Evolutionary conservation across 306 rosid species (phyloP), one percentile per base, ranked within the genome.

Genomic region (Quercus engelmannii): DNA sequence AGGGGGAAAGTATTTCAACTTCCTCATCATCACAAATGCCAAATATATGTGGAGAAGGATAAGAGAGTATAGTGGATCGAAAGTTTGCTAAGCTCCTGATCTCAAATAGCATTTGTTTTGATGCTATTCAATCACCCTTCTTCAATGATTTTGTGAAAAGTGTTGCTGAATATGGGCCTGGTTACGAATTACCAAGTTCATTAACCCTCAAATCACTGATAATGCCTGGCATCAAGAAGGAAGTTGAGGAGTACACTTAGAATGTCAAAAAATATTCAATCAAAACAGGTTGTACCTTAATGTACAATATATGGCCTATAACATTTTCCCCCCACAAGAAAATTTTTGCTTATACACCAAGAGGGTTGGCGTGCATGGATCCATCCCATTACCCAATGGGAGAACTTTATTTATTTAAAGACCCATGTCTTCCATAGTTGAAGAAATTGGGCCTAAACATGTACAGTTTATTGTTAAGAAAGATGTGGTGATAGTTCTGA

Each of bases 371-470:
- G 0, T 78, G 58, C 43, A 4, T 55, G 69, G 41, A 55, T 1
- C 21, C 28, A 3, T 35, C 3, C 7, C 4, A 26, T 0, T 0
- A 5, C 5, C 1, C 0, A 1, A 6, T 0, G 0, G 5, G 0
- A 20, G 31, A 54, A 10, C 0, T 5, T 13, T 1, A 0, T 26
- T 20, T 1, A 1, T 38, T 6, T 38, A 69, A 15, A 4, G 3
- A 19, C 0, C 13, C 4, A 56, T 28, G 55, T 38, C 15, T 31
- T 35, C 26, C 5, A 2, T 19, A 20, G 20, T 69, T n/a, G 12
- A 69, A 3, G 41, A 8, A 0, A 25, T 78, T 20, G 71, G 25
- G 9, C 6, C 26, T 21, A 28, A 0, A 0, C 46, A 58, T 26
- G 18, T 78, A 28, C 76, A 71, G n/a, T 9, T 78, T 41, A 19